Base-by-base conservation (phyloP, 2,329 filamentous ascomycete genomes). In the Ascochyta viciae-villosae region DNA sequence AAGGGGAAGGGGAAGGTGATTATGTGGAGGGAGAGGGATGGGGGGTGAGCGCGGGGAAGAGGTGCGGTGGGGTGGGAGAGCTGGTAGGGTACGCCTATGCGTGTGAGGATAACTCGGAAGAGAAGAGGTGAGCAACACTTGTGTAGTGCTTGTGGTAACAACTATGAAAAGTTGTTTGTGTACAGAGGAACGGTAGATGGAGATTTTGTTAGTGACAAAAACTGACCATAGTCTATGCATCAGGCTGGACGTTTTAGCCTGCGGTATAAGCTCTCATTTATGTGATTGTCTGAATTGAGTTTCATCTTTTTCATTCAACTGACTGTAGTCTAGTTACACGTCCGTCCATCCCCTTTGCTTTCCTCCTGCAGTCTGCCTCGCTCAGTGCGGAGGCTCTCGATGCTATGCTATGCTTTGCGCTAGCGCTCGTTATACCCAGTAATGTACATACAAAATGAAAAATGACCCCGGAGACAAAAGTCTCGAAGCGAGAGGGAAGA, bases 1-100 rank as follows among this genome's bases (percentile, higher is more conserved):
- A 55, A n/a, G 54, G 69, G 69, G 1, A 6, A 42, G 34, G 69
- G 64, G 4, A 67, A 70, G 58, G 35, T 69, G 8, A 55, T 71
- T 13, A 34, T 68, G 73, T 86, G 63, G 63, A 58, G 39, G 45
- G 54, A 63, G 43, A 54, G 22, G 12, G 52, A 41, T 23, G 42
- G 47, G 26, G 19, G 23, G 22, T 15, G 16, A 16, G 16, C 16
- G 16, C 16, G 16, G 16, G 16, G 26, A 29, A 19, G 26, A 4
- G 3, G 15, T 13, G 29, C 12, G 13, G 29, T 33, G 9, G 29
- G 4, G 5, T 33, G 29, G 4, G 29, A 10, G 29, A 12, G 29
- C 13, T 12, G 6, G 29, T 13, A 6, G 29, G 12, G 10, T 13
- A 15, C 12, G 29, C 12, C 4, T 31, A 2, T 13, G 3, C 29